Evolutionary conservation across 2,329 filamentous ascomycete species (phyloP), one percentile per base, ranked within the genome.

Genomic region (Sphaerulina vaccinii): DNA sequence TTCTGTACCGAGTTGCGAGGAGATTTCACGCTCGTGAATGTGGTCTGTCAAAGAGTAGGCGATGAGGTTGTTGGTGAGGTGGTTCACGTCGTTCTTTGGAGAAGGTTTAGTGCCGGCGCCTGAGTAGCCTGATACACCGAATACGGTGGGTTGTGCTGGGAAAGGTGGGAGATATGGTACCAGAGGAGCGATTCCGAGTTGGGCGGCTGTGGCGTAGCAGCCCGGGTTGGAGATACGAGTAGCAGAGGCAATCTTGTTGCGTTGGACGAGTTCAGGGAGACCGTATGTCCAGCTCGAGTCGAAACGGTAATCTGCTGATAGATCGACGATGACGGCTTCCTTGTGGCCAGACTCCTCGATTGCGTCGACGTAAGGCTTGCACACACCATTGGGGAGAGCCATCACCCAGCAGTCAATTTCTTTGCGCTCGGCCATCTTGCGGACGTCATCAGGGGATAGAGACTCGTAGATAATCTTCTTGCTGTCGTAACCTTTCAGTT

Each of bases 301-400:
- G 70, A 96, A 97, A 44, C 92, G 85, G 73, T 96, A 95, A 74
- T 99, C 93, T 54, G 93, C 93, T n/a, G 90, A 96, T 29, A 99
- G 81, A 70, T 99, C 93, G 39, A 99, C 80, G 61, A 97, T 88
- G 35, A 97, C 77, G 62, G 87, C 90, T 64, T 75, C 69, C 44
- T 75, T 75, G 66, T 82, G 80, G 52, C 83, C 83, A 24, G 80
- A 82, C 65, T 86, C 80, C 62, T 91, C 82, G 47, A 97, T 82
- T 6, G 92, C 92, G 58, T 97, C 89, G 8, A 97, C 87, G 62
- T 87, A 99, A 0, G 93, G 91, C 74, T 90, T 88, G 82, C 90
- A 96, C 43, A 96, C 90, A 55, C 89, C 88, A 67, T 97, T 99
- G 38, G 92, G 93, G 23, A 97, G 83, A 29, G 93, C 93, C 88